Conservation (phyloP, 805 yeast species). For the Candida chauliodis region DNA sequence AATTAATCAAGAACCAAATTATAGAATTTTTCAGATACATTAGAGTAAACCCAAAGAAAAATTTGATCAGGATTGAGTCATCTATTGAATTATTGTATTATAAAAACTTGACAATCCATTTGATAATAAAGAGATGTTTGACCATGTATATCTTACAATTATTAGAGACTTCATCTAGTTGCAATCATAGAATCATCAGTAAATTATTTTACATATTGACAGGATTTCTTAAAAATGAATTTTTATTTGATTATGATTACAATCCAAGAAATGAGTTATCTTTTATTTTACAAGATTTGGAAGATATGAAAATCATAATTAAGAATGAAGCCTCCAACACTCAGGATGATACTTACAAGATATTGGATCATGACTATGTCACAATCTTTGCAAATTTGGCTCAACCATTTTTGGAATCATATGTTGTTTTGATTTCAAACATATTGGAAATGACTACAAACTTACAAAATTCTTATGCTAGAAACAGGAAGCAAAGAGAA, state of each 20-base stretch:
- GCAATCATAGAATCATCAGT: conserved; percentile 15
- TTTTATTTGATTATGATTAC: conserved; percentile 39
- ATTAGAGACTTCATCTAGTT: conserved; percentile 9
- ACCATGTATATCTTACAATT: conserved; percentile 30
- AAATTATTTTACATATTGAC: conserved; percentile 32
- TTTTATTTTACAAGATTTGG: conserved; percentile 24
- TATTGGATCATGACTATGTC: conserved; percentile 22
- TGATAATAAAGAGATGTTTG: conserved; percentile 50
- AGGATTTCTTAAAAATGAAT: conserved; percentile 38
- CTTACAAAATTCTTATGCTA: conserved; percentile 7
- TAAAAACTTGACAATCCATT: conserved; percentile 54
- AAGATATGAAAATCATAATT: conserved; percentile 12
- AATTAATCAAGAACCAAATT: conserved; percentile 23
- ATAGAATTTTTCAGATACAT: conserved; percentile 25
- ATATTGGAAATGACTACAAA: conserved; percentile 8
- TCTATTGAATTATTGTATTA: conserved; percentile 55
- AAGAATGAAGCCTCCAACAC: conserved; percentile 8
- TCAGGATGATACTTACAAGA: conserved; percentile 15
- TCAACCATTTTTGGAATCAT: conserved; percentile 33
- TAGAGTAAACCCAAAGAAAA: conserved; percentile 19
- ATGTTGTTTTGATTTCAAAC: conserved; percentile 14
- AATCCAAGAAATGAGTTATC: conserved; percentile 26
- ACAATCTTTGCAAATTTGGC: conserved; percentile 25
- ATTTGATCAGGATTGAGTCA: conserved; percentile 36
- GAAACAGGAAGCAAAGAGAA: conserved; percentile 6